phyloP scores from a whole-genome alignment of 495 filamentous ascomycete genomes.

The Antarctomyces pellizariae region DNA sequence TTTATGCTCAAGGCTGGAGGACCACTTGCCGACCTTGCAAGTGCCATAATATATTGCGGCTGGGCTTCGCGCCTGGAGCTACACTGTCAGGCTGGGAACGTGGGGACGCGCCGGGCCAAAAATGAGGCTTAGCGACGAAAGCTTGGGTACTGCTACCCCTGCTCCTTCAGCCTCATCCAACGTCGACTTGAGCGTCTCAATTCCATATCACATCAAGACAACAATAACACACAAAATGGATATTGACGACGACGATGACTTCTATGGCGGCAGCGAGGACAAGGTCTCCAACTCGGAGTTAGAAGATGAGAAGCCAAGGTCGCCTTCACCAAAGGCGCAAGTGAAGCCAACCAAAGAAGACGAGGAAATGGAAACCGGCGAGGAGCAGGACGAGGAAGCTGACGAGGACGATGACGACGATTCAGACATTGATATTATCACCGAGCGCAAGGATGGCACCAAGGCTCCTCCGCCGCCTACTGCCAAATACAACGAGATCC shows the following conservation, averaged over 20 bases:
- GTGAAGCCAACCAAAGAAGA: slow-evolving; percentile 7
- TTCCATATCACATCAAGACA: too few species aligned
- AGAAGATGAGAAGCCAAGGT: slow-evolving; percentile 6
- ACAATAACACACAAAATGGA: slow-evolving; percentile 25
- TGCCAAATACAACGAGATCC: slow-evolving; percentile 33
- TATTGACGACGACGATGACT: slow-evolving; percentile 46
- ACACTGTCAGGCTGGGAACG: slow-evolving; percentile 1
- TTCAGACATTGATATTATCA: slow-evolving; percentile 75
- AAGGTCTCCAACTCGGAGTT: slow-evolving; percentile 4
- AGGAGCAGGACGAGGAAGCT: slow-evolving; percentile 35
- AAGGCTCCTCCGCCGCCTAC: slow-evolving; percentile 44
- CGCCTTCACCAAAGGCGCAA: slow-evolving; percentile 3
- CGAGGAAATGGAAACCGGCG: slow-evolving; percentile 30
- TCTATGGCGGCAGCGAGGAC: slow-evolving; percentile 35
- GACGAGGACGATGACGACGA: slow-evolving; percentile 50
- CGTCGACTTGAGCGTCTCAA: not conserved
- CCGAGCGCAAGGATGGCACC: slow-evolving; percentile 55
- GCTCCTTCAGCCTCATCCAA: slow-evolving; percentile 1
- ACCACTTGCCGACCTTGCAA: slow-evolving; percentile 37
- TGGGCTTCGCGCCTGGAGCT: not conserved
- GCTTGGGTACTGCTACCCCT: too few species aligned
- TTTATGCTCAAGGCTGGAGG: slow-evolving; percentile 53
- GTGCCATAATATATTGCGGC: slow-evolving; percentile 15
- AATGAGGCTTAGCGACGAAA: too few species aligned
- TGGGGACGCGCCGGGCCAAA: too few species aligned